Percentiles rank a stretch among this genome's conserved stretches.
These are phyloP conservation scores for Cocos nucifera DNA, from an alignment of 176 grass and related monocot species.

Conservation along the genomic window DNA sequence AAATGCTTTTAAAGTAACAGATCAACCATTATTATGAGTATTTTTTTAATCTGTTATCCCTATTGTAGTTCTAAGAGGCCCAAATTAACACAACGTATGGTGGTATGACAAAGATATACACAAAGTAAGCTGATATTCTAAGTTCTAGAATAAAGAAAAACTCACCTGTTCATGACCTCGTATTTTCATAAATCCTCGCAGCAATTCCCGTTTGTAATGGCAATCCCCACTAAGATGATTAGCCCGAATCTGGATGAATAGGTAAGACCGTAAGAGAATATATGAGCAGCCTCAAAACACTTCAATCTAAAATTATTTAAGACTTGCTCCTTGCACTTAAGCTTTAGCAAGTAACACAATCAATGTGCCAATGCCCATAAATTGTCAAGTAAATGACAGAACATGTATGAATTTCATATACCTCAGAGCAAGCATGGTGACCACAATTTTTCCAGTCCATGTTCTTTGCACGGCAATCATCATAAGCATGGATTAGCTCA, in stretches of 20 bases:
- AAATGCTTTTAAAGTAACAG: too few species aligned
- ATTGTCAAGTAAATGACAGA: too few species aligned
- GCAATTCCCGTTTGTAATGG: constrained; percentile 81
- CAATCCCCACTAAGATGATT: constrained; percentile 95
- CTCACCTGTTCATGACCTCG: constrained; percentile 85
- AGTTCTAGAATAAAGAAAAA: constrained; percentile 5
- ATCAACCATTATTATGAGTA: too few species aligned
- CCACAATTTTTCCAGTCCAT: constrained; percentile 77
- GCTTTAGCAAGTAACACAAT: too few species aligned
- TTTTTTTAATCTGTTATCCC: too few species aligned
- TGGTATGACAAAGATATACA: too few species aligned
- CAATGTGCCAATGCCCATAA: too few species aligned
- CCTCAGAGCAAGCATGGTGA: constrained; percentile 97
- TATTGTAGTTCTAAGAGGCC: too few species aligned
- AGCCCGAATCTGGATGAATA: constrained; percentile 62
- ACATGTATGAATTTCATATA: too few species aligned
- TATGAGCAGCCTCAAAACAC: background rate
- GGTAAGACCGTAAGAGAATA: background rate
- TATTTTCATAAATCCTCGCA: constrained; percentile 88
- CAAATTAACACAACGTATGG: too few species aligned
- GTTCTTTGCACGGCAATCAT: constrained; percentile 80
- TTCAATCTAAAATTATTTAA: too few species aligned
- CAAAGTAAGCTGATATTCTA: background rate
- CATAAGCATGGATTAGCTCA: constrained; percentile 91
- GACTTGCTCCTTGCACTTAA: too few species aligned